Base-by-base conservation (phyloP, 208 protist species). In the Leishmania lainsoni region DNA sequence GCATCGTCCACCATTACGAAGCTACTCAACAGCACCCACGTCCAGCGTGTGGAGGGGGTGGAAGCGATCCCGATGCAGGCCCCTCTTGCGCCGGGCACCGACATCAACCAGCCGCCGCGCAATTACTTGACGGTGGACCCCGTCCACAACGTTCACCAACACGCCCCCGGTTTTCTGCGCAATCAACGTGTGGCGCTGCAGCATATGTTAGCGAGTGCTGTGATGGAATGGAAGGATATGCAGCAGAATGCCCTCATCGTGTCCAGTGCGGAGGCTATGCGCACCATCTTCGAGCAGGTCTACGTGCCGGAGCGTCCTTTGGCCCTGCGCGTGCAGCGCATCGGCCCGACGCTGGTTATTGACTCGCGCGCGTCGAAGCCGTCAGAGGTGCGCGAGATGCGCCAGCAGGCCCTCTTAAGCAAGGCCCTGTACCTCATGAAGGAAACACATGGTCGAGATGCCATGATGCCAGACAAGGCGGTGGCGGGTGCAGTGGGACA, bases 361-460 rank as follows among this genome's bases (percentile, higher is more conserved):
- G 90, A 93, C 68, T 85, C 85, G 2, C 92, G 88, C 77, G 75
- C 85, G 48, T 83, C 80, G 22, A 65, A 81, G 59, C 87, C 77
- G 45, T 86, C 79, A 42, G 80, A 84, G 52, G 92, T 94, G 81
- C 61, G 68, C 26, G 89, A 93, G 52, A 75, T 94, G 83, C 92
- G 91, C 3, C 84, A 86, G 76, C 83, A 87, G 71, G 89, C 92
- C 6, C 85, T 97, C 49, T 71, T 96, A 26, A 86, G 91, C 56
- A 97, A 97, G 72, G 86, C 91, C 16, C 78, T 97, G 5, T 97
- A 96, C 84, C 88, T 91, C 49, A 90, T 96, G 79, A 87, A 87
- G 68, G 86, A 90, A 51, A 81, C 77, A 0, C 76, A 76, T n/a
- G 81, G 81, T 26, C 81, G 78, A 48, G 65, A 79, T 32, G 42